These are phyloP conservation scores for Chaetomidium leptoderma DNA, from an alignment of 495 filamentous ascomycete species.

Conservation along the genomic window DNA sequence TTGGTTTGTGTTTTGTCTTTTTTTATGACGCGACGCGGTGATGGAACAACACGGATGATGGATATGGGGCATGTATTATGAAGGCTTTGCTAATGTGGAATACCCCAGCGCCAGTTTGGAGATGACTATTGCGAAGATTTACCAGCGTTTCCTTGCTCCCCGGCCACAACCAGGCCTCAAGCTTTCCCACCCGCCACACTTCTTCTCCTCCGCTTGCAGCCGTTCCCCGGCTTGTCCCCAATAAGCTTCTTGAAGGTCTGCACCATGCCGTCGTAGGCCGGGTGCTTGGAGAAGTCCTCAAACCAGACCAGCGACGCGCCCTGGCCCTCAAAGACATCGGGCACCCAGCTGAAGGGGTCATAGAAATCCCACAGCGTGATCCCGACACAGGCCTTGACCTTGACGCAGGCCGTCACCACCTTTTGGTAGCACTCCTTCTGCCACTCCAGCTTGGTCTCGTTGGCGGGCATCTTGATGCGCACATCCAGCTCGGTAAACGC, in stretches of 20 bases:
- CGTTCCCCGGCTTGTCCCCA: not conserved
- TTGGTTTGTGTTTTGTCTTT: not conserved
- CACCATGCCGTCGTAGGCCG: slow-evolving; percentile 44
- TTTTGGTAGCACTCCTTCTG: slow-evolving; percentile 56
- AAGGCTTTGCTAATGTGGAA: not conserved
- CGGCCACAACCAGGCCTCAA: not conserved
- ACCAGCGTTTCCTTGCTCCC: no score
- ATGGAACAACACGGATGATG: not conserved
- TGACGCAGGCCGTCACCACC: slow-evolving; percentile 54
- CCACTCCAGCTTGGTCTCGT: slow-evolving; percentile 44
- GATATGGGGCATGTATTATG: not conserved
- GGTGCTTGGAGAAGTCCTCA: slow-evolving; percentile 52
- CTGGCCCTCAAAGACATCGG: slow-evolving; percentile 50
- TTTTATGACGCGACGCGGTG: not conserved
- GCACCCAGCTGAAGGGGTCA: slow-evolving; percentile 57
- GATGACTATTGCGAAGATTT: no score
- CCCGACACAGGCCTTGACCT: slow-evolving; percentile 57
- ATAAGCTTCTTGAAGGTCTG: slow-evolving; percentile 10
- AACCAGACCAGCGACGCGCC: slow-evolving; percentile 51
- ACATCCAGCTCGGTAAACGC: slow-evolving; percentile 61
- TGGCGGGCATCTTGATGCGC: slow-evolving; percentile 47
- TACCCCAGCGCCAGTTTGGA: no score
- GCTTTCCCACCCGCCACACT: not conserved
- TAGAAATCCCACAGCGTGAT: slow-evolving; percentile 63
- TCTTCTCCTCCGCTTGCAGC: not conserved